Evolutionary conservation across 2,329 filamentous ascomycete genomes (phyloP).

Genomic region (Biscogniauxia sp.): DNA sequence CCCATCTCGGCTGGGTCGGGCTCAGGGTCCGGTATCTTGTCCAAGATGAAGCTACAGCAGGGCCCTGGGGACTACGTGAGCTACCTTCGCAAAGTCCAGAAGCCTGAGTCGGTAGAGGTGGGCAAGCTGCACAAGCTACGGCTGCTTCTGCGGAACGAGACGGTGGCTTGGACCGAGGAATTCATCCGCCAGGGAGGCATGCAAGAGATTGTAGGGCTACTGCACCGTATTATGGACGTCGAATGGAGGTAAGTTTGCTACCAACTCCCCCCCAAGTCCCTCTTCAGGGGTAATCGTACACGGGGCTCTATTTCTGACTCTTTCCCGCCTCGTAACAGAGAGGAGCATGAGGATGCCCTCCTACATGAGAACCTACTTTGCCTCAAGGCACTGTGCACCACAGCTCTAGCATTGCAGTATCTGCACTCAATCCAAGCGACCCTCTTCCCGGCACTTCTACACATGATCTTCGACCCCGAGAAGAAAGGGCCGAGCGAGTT

Average conservation of each 20-base stretch:
- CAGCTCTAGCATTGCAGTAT: constrained; percentile 78
- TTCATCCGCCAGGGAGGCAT: constrained; percentile 90
- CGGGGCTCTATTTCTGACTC: not conserved
- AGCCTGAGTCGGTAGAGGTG: constrained; percentile 84
- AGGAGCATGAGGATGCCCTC: constrained; percentile 92
- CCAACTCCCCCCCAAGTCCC: not conserved
- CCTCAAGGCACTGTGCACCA: constrained; percentile 91
- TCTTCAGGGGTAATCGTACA: not conserved
- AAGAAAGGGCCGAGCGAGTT: constrained; percentile 98
- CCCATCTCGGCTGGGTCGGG: constrained; percentile 54
- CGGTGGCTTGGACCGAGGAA: constrained; percentile 89
- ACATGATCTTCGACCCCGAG: constrained; percentile 95
- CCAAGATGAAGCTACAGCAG: constrained; percentile 71
- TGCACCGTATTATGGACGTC: constrained; percentile 90
- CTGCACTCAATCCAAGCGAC: constrained; percentile 75
- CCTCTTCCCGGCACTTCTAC: constrained; percentile 81
- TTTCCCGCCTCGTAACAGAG: constrained; percentile 47
- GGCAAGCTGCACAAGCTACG: constrained; percentile 92
- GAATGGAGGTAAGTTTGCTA: constrained; percentile 79
- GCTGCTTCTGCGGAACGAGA: constrained; percentile 87
- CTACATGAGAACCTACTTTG: constrained; percentile 91
- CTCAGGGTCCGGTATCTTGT: constrained; percentile 56
- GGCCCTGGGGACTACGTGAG: constrained; percentile 80
- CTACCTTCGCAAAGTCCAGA: constrained; percentile 77
- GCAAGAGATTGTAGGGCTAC: constrained; percentile 80